Evolutionary conservation across 805 yeast genomes (phyloP).

Genomic region (Kodamaea nitidulidarum): DNA sequence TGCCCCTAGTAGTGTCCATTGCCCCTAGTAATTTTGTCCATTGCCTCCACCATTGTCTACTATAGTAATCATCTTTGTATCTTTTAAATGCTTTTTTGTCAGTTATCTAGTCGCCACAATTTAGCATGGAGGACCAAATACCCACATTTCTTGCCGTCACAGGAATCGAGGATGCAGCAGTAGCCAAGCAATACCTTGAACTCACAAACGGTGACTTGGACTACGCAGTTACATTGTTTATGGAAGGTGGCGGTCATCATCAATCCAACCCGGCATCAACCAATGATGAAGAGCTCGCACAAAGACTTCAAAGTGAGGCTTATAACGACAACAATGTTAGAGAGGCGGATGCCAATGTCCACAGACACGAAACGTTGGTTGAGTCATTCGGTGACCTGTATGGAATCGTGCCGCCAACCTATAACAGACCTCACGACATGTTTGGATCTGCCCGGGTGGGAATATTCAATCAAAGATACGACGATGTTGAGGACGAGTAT

Average conservation of each 20-base stretch:
- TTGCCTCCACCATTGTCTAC: not conserved
- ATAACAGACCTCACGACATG: slow-evolving; percentile 35
- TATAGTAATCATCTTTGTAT: not conserved
- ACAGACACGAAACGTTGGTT: slow-evolving; percentile 71
- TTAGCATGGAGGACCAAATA: slow-evolving; percentile 46
- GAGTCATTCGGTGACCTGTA: slow-evolving; percentile 30
- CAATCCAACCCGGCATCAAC: slow-evolving; percentile 6
- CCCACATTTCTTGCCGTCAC: slow-evolving; percentile 83
- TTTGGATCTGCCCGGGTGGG: slow-evolving; percentile 48
- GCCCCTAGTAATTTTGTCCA: no score
- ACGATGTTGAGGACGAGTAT: slow-evolving; percentile 34
- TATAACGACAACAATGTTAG: slow-evolving; percentile 35
- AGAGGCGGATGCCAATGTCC: slow-evolving; percentile 73
- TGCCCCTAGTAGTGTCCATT: no score
- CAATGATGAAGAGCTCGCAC: slow-evolving; percentile 49
- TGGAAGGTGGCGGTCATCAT: slow-evolving; percentile 20
- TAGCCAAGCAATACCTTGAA: slow-evolving; percentile 74
- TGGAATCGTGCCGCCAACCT: slow-evolving; percentile 1
- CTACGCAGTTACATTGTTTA: slow-evolving; percentile 76
- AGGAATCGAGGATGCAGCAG: slow-evolving; percentile 58
- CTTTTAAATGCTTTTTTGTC: not conserved
- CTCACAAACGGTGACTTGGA: slow-evolving; percentile 77
- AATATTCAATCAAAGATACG: slow-evolving; percentile 57
- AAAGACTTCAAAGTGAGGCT: slow-evolving; percentile 60
- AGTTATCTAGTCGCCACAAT: not conserved